phyloP scores from a whole-genome alignment of 1,139 yeast genomes.

The Yamadazyma atmosphaerica region DNA sequence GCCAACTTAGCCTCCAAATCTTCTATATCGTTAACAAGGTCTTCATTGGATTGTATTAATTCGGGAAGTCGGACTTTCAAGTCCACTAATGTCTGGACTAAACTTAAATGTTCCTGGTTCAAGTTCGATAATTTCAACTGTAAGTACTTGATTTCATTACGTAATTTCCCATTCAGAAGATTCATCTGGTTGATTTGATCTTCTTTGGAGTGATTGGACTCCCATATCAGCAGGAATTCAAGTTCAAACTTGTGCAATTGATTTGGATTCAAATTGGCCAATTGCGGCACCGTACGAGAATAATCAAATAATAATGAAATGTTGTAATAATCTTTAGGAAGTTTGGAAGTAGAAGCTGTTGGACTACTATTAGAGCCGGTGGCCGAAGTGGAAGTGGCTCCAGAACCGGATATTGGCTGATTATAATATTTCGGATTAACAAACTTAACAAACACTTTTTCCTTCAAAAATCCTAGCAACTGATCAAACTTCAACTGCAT shows the following conservation, averaged over 20 bases:
- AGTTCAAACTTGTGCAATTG: constrained; percentile 65
- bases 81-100: constrained; percentile 45
- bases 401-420: constrained; percentile 11
- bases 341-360: no score
- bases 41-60: constrained; percentile 73
- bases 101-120: constrained; percentile 69
- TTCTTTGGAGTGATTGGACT: constrained; percentile 64
- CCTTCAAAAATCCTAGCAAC: constrained; percentile 73
- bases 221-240: constrained; percentile 75
- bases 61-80: constrained; percentile 44
- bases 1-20: constrained; percentile 54
- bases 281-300: constrained; percentile 18
- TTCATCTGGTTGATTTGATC: constrained; percentile 69
- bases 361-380: not conserved
- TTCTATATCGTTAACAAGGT: constrained; percentile 63
- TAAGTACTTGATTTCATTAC: constrained; percentile 70
- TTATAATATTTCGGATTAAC: constrained; percentile 42
- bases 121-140: constrained; percentile 70
- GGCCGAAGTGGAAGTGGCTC: not conserved
- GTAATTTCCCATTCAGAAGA: constrained; percentile 66
- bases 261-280: constrained; percentile 74
- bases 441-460: constrained; percentile 71
- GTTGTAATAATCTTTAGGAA: constrained; percentile 58
- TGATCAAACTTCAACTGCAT: constrained; percentile 70
- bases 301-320: not conserved